Conservation (phyloP, 352 stramenopile genomes). For the Globisporangium parvum region DNA sequence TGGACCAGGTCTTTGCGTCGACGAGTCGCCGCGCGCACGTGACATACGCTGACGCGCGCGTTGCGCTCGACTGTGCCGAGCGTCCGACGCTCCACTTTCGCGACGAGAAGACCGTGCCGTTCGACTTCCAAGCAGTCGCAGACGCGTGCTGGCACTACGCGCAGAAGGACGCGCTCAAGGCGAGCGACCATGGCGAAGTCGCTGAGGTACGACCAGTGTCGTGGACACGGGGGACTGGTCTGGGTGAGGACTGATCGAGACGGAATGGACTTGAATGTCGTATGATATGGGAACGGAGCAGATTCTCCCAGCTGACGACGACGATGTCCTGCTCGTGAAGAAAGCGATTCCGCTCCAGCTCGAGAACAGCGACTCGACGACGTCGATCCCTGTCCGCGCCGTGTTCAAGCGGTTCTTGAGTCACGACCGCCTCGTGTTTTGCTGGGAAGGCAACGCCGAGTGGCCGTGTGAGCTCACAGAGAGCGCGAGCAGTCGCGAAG, state of each 20-base stretch:
- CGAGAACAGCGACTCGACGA: not conserved
- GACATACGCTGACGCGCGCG: constrained; percentile 1
- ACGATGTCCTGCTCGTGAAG: constrained; percentile 10
- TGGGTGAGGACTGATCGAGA: not conserved
- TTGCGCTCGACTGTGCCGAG: constrained; percentile 1
- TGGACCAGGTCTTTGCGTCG: constrained; percentile 1
- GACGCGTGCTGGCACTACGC: constrained; percentile 1
- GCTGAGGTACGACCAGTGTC: not conserved
- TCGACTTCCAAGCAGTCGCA: constrained; percentile 7
- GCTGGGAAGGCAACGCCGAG: constrained; percentile 9
- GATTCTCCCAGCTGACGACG: not conserved
- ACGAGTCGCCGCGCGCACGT: not conserved
- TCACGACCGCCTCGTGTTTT: constrained; percentile 7
- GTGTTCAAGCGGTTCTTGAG: constrained; percentile 12
- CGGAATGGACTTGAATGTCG: not conserved
- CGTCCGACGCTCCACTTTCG: constrained; percentile 5
- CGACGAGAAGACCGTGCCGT: constrained; percentile 10
- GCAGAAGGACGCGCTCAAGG: not conserved
- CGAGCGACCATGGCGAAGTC: not conserved
- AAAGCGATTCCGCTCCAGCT: constrained; percentile 2
- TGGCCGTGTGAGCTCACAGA: constrained; percentile 1
- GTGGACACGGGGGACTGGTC: not conserved
- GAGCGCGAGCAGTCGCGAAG: not conserved
- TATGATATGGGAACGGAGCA: not conserved
- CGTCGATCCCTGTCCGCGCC: not conserved